Base-by-base conservation (phyloP, 2,329 filamentous ascomycete species). In the Pseudogymnoascus pannorum region DNA sequence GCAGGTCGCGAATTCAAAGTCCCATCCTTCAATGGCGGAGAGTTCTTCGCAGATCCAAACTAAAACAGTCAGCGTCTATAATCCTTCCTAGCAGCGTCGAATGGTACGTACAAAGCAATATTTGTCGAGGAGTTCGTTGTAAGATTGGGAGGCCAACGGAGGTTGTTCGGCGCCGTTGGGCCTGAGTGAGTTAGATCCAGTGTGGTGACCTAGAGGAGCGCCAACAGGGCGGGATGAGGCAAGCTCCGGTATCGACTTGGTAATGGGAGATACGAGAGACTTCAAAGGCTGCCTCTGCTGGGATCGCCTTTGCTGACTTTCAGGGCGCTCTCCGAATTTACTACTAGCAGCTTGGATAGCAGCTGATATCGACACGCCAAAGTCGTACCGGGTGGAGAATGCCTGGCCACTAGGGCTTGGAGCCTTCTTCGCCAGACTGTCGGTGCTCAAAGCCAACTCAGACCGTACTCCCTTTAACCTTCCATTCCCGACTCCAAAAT, bases 101-200 rank as follows among this genome's bases (percentile, higher is more conserved):
- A 75, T 75, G 72, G 82, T 82, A 96, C 93, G 86, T 93, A 97
- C 93, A 85, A 97, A 99, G 83, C 94, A 99, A 82, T 96, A 99
- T 80, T 96, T 97, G 80, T 96, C 92, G 75, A 99, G 89, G 67
- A 99, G 84, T 77, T 99, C 94, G 77, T 95, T 91, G 75, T 99
- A 97, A 63, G 93, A 92, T 64, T 91, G 87, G 66, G 92, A 95
- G 64, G 92, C 85, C 67, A 96, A 87, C 70, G 84, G 81, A 48
- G 87, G 86, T 71, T 87, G 85, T 70, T 83, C 82, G 38, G 81
- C 78, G 12, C 81, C 76, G 18, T 51, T 31, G 5, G 48, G 44
- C 29, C 26, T 24, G 48, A 44, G 29, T 20, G 57, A 12, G 44
- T 38, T 44, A 35, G 42, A 58, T 54, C 48, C 48, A 22, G 57